Evolutionary conservation across 2,329 filamentous ascomycete species (phyloP), one percentile per base, ranked within the genome.

Genomic region (Trichoderma afroharzianum): DNA sequence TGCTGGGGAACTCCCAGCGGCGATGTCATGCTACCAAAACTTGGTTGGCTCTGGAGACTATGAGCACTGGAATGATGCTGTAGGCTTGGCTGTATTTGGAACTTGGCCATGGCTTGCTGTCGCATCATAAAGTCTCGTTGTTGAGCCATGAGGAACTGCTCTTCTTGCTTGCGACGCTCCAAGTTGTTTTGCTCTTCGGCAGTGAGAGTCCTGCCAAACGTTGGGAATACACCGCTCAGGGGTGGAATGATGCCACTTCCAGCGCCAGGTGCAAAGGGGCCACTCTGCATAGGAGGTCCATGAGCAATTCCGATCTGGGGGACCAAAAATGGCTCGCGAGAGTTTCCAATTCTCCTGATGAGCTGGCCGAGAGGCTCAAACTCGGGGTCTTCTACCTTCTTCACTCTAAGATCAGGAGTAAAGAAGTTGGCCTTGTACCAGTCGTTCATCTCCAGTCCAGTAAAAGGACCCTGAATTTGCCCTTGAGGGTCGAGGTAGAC

Each of bases 391-490:
- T 99, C 96, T 6, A 95, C 86, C 80, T 97, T 97, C 84, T 97
- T 98, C 36, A 99, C 96, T 57, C 97, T 90, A 24, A 99, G 86
- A 76, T 99, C 95, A 0, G 95, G 91, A 0, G 94, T 97, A 82
- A 99, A 99, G 83, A 98, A 99, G 59, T 95, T 95, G 47, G 95
- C 95, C 81, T 98, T 98, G 83, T 98, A 99, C 96, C 96, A 99
- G 77, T 99, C 97, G 76, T 99, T 97, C 96, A 99, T 99, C 82
- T 99, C 96, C 63, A 99, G 84, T 1, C 96, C 96, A 50, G 94
- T 98, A 83, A 96, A 99, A 0, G 96, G 96, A 0, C 96, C 96
- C 79, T 99, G 96, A 6, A 94, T 91, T 73, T 93, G 92, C 26
- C 94, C 94, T 79, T 97, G 93, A 6, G 96, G 96, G 79, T 99